Conservation (phyloP, 768 basidiomycete genomes). For the Calocybe indica region DNA sequence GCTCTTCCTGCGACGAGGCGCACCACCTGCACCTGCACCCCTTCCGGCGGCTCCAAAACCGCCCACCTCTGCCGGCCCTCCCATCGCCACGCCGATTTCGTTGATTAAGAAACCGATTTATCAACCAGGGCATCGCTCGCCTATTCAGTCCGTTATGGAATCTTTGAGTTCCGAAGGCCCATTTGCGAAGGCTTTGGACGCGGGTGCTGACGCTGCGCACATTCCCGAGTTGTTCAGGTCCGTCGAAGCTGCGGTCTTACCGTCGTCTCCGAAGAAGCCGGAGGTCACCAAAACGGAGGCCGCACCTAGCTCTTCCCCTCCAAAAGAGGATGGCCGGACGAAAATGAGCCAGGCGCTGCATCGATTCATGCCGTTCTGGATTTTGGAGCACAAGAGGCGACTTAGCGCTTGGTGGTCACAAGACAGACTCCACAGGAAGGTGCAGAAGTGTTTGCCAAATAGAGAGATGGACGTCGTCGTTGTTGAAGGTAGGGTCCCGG, state of each 20-base stretch:
- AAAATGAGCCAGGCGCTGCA: too few relatives aligned
- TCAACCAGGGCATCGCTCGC: slow-evolving; percentile 38
- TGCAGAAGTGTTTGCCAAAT: slow-evolving; percentile 52
- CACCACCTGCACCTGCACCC: slow-evolving; percentile 18
- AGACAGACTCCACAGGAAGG: slow-evolving; percentile 45
- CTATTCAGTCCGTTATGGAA: slow-evolving; percentile 45
- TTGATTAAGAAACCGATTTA: slow-evolving; percentile 41
- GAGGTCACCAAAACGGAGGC: not conserved
- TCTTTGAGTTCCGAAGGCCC: slow-evolving; percentile 59
- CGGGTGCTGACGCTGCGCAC: slow-evolving; percentile 35
- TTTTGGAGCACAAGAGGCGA: slow-evolving; percentile 13
- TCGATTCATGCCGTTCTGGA: not conserved
- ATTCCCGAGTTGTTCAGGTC: slow-evolving; percentile 42
- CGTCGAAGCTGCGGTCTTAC: slow-evolving; percentile 15
- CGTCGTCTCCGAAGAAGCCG: slow-evolving; percentile 14
- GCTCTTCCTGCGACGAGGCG: slow-evolving; percentile 54
- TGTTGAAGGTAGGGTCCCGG: slow-evolving; percentile 46
- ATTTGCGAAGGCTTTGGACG: slow-evolving; percentile 43
- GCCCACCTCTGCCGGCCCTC: slow-evolving; percentile 16
- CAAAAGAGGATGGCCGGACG: too few relatives aligned
- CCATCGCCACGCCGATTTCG: slow-evolving; percentile 31
- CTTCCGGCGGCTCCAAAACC: slow-evolving; percentile 4
- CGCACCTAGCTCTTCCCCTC: too few relatives aligned
- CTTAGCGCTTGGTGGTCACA: slow-evolving; percentile 48
- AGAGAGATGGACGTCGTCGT: slow-evolving; percentile 57